Percentiles rank a stretch among this genome's conserved stretches.
Evolutionary conservation across 2,329 filamentous ascomycete genomes (phyloP).

Genomic region (Exophiala sideris): DNA sequence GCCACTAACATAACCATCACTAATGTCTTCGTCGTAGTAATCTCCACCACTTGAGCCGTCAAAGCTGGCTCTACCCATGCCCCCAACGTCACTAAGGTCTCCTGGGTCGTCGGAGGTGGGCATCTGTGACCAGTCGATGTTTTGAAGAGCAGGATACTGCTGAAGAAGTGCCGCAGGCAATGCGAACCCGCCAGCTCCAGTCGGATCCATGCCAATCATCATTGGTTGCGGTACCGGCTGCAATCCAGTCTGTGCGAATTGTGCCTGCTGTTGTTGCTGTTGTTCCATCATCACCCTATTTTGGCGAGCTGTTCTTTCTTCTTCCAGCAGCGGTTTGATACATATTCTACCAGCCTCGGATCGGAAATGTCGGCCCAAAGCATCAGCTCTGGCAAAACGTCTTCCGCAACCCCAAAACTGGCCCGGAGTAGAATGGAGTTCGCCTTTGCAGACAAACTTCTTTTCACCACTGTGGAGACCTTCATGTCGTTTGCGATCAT

Average conservation of each 20-base stretch:
- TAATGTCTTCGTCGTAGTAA: constrained; percentile 63
- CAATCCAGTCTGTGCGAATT: constrained; percentile 49
- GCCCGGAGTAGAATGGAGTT: constrained; percentile 65
- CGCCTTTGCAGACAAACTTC: constrained; percentile 95
- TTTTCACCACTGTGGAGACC: constrained; percentile 95
- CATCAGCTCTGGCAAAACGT: constrained; percentile 91
- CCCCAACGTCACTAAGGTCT: constrained; percentile 60
- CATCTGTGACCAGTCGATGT: constrained; percentile 79
- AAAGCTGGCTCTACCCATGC: constrained; percentile 77
- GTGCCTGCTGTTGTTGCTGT: constrained; percentile 57
- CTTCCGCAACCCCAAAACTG: constrained; percentile 90
- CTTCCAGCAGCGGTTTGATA: constrained; percentile 94
- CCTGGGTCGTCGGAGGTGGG: constrained; percentile 61
- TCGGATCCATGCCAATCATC: constrained; percentile 58
- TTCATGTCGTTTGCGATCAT: constrained; percentile 95
- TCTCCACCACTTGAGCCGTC: constrained; percentile 69
- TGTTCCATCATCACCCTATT: constrained; percentile 70
- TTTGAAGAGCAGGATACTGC: constrained; percentile 90
- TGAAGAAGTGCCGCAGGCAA: constrained; percentile 85
- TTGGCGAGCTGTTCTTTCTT: constrained; percentile 82
- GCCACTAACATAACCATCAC: constrained; percentile 34
- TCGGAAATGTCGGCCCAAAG: constrained; percentile 88
- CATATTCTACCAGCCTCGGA: constrained; percentile 94
- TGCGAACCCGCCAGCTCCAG: constrained; percentile 59
- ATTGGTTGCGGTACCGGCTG: constrained; percentile 57